These are phyloP conservation scores for Gastrolobium bilobum DNA, from an alignment of 306 rosid species.

Conservation along the genomic window DNA sequence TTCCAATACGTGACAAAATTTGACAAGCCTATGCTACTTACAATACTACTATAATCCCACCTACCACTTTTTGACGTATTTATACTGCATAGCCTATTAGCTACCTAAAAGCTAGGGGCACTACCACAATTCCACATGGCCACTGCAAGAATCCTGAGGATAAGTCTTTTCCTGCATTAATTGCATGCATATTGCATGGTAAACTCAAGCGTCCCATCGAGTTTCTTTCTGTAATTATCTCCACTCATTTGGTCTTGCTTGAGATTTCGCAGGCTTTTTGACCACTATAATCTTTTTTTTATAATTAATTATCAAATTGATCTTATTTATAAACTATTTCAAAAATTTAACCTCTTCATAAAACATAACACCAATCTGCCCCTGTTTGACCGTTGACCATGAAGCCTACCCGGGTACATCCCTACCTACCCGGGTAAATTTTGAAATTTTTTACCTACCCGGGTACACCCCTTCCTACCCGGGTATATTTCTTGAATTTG, in stretches of 20 bases:
- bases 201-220: constrained; percentile 39
- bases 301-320: too few relatives aligned
- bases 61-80: background rate
- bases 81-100: background rate
- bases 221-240: background rate
- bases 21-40: background rate
- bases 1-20: background rate
- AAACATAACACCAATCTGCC: too few relatives aligned
- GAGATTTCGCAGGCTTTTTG: too few relatives aligned
- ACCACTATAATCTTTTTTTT: too few relatives aligned
- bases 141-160: constrained; percentile 21
- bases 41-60: background rate
- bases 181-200: constrained; percentile 38
- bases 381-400: too few relatives aligned
- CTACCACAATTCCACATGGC: background rate
- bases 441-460: too few relatives aligned
- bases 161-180: constrained; percentile 41
- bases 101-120: background rate
- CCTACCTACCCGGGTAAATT: too few relatives aligned
- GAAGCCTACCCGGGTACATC: too few relatives aligned
- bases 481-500: too few relatives aligned
- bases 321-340: too few relatives aligned
- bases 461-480: too few relatives aligned
- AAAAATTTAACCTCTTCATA: too few relatives aligned
- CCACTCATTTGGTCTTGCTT: background rate